phyloP scores from a whole-genome alignment of 176 grass and related monocot genomes.

The Musa troglodytarum region DNA sequence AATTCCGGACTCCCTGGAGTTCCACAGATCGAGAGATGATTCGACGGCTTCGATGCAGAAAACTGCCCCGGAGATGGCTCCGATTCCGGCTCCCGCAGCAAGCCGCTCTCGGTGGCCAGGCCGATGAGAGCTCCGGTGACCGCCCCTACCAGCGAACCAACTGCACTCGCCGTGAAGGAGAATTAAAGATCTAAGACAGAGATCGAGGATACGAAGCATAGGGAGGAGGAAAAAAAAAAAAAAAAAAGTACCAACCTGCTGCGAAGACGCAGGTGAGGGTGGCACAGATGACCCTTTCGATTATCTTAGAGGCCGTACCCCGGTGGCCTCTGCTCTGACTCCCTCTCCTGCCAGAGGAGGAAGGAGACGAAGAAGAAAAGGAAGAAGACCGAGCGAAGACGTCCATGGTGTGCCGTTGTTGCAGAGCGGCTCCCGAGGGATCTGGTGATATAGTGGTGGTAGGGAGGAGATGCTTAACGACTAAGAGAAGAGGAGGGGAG shows the following conservation, averaged over 20 bases:
- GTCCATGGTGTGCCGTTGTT: not conserved
- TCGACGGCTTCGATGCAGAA: conserved; percentile 91
- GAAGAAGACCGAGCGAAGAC: not conserved
- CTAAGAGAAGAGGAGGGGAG: not conserved
- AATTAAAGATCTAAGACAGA: not conserved
- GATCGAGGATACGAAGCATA: no score
- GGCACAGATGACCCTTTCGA: conserved; percentile 35
- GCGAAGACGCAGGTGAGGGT: conserved; percentile 67
- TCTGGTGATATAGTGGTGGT: not conserved
- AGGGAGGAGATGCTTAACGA: not conserved
- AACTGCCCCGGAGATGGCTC: conserved; percentile 69
- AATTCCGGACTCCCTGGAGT: conserved; percentile 61
- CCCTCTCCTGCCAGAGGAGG: conserved; percentile 15
- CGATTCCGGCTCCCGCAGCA: conserved; percentile 71
- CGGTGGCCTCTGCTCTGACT: conserved; percentile 19
- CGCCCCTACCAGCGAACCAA: conserved; percentile 69
- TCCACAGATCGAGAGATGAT: conserved; percentile 82
- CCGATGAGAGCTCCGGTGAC: conserved; percentile 73
- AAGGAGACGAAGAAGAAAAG: not conserved
- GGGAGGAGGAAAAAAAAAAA: not conserved
- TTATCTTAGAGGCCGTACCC: conserved; percentile 8
- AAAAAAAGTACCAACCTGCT: conserved; percentile 43
- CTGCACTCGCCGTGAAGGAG: conserved; percentile 18
- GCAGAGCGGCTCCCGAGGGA: not conserved
- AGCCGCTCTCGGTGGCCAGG: conserved; percentile 68